phyloP scores from a whole-genome alignment of 2,329 filamentous ascomycete species.

The Penicillium aurantiogriseum region DNA sequence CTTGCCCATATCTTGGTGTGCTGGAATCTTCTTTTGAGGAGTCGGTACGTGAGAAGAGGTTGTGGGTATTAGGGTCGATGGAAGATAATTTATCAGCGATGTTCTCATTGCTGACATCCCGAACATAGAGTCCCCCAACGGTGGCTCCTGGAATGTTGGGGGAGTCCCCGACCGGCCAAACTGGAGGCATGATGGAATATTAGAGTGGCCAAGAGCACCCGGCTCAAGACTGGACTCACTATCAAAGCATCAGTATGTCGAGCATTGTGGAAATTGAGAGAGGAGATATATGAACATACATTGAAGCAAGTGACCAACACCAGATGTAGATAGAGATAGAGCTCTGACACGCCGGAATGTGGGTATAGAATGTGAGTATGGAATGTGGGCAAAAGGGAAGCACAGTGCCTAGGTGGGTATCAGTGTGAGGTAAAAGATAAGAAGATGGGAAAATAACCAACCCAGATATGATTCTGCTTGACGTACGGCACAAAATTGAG shows the following conservation, averaged over 20 bases:
- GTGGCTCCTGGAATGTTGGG: constrained; percentile 24
- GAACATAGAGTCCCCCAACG: constrained; percentile 15
- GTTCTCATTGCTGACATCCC: constrained; percentile 10
- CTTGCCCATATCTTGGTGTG: constrained; percentile 31
- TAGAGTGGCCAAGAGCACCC: constrained; percentile 35
- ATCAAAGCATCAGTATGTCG: constrained; percentile 8
- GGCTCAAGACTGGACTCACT: constrained; percentile 36
- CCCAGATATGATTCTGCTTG: constrained; percentile 9
- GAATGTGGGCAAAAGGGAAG: constrained; percentile 1
- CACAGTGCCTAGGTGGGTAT: constrained; percentile 7
- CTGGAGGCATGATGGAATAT: constrained; percentile 31
- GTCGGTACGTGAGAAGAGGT: constrained; percentile 31
- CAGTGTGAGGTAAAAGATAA: constrained; percentile 9
- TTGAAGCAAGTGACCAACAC: constrained; percentile 13
- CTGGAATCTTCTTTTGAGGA: constrained; percentile 15
- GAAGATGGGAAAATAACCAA: constrained; percentile 11
- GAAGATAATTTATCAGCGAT: constrained; percentile 18
- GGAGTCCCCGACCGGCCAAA: constrained; percentile 23
- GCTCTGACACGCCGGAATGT: constrained; percentile 6
- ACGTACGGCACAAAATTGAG: constrained; percentile 28
- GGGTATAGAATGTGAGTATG: constrained; percentile 4
- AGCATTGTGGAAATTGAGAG: constrained; percentile 1
- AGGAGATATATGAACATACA: constrained; percentile 7
- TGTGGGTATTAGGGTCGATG: constrained; percentile 27
- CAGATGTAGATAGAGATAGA: constrained; percentile 14